A percentile compares a stretch with the other conserved stretches of the same genome.
These are phyloP conservation scores for Ambrosia trifida DNA, from an alignment of 129 eudicot genomes.

Conservation along the genomic window DNA sequence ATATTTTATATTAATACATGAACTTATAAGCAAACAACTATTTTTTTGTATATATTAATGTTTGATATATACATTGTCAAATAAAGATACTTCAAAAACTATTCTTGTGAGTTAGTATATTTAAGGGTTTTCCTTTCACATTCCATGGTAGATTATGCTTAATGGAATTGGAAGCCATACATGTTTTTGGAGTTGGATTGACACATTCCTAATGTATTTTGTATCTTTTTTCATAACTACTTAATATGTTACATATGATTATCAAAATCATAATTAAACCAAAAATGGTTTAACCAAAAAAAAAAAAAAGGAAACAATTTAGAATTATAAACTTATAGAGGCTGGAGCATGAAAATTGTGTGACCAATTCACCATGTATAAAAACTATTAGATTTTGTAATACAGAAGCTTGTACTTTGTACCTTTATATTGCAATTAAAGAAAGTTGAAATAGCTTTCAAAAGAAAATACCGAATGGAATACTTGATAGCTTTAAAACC, in stretches of 20 bases:
- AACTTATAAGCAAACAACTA: too few relatives aligned
- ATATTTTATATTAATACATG: too few relatives aligned
- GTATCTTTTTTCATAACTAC: neutral
- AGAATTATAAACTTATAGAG: too few relatives aligned
- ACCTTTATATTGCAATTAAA: slow-evolving; percentile 36
- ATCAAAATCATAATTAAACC: neutral
- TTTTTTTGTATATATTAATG: neutral
- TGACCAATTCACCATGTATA: neutral
- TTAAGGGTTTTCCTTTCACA: slow-evolving; percentile 7
- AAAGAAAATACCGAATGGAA: slow-evolving; percentile 44
- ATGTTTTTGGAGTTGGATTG: slow-evolving; percentile 9
- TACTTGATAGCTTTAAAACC: slow-evolving; percentile 46
- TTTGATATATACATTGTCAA: neutral
- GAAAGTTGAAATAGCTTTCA: slow-evolving; percentile 61
- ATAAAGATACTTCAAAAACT: neutral
- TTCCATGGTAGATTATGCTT: slow-evolving; percentile 19
- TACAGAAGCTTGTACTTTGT: slow-evolving; percentile 43
- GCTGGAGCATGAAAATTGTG: neutral
- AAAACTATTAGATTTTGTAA: neutral
- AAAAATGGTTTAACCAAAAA: neutral
- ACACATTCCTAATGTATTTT: neutral
- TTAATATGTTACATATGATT: neutral
- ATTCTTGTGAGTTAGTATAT: neutral
- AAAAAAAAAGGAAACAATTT: too few relatives aligned
- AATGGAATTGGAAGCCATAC: neutral